A percentile compares a stretch with the other conserved stretches of the same genome.
Evolutionary conservation across 805 yeast genomes (phyloP).

Genomic region (Candida ascalaphidarum): DNA sequence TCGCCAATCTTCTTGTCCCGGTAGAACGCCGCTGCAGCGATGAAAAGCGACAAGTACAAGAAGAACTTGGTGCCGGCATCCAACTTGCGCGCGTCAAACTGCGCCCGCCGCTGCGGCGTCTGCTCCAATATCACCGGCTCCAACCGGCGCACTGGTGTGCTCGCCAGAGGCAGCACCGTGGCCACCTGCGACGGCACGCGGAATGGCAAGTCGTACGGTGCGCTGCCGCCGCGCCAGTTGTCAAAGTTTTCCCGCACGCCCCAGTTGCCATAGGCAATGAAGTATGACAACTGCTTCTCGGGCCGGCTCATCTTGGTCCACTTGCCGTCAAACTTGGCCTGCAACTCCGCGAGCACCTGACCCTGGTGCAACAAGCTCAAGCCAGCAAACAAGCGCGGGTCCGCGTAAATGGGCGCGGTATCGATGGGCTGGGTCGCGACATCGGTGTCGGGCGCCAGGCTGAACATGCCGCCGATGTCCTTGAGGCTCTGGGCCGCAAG

Average conservation of each 20-base stretch:
- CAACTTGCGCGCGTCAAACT: conserved; percentile 40
- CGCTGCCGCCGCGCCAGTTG: conserved; percentile 31
- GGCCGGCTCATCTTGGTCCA: conserved; percentile 47
- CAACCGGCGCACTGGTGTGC: conserved; percentile 19
- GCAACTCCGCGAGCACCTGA: conserved; percentile 45
- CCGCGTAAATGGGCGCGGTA: conserved; percentile 29
- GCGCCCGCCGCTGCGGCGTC: conserved; percentile 35
- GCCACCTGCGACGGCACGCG: conserved; percentile 26
- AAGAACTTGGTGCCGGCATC: conserved; percentile 52
- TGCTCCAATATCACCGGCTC: conserved; percentile 34
- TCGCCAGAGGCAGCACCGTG: conserved; percentile 14
- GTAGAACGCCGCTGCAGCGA: conserved; percentile 43
- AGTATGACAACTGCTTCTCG: conserved; percentile 50
- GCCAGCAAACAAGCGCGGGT: conserved; percentile 24
- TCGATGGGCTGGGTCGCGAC: conserved; percentile 40
- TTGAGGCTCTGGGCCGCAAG: conserved; percentile 30
- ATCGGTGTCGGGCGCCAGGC: conserved; percentile 27
- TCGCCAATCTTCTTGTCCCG: conserved; percentile 47
- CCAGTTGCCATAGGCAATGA: conserved; percentile 60
- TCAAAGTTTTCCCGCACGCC: conserved; percentile 57
- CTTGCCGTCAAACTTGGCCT: conserved; percentile 38
- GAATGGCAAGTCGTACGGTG: conserved; percentile 60
- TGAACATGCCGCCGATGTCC: conserved; percentile 30
- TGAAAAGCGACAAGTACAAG: conserved; percentile 38
- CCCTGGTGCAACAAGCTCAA: conserved; percentile 46